A percentile compares a stretch with the other conserved stretches of the same genome.
These are phyloP conservation scores for Zygotorulaspora florentina DNA, from an alignment of 805 yeast species.

Conservation along the genomic window DNA sequence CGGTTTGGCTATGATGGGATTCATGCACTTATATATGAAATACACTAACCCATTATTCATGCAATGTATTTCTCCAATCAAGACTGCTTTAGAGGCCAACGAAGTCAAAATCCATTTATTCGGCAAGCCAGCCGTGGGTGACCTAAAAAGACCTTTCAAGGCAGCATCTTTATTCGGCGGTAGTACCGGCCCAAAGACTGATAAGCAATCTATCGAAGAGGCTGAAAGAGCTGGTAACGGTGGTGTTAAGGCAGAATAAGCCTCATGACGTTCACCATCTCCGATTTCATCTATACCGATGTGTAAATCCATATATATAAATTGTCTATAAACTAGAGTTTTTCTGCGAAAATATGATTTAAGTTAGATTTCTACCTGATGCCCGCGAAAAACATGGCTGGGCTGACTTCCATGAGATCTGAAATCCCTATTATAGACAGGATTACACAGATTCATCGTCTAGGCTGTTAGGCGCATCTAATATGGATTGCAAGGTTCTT, in stretches of 20 bases:
- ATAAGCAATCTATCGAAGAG: slow-evolving; percentile 77
- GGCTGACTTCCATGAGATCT: no score
- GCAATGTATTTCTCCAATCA: slow-evolving; percentile 89
- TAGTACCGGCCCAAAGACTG: slow-evolving; percentile 60
- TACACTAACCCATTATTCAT: slow-evolving; percentile 95
- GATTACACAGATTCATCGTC: no score
- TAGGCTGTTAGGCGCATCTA: neutral
- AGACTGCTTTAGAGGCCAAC: slow-evolving; percentile 84
- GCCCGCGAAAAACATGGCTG: no score
- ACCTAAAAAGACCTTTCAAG: slow-evolving; percentile 94
- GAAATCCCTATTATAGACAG: no score
- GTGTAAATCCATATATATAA: no score
- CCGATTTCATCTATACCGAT: neutral
- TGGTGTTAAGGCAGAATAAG: slow-evolving; percentile 82
- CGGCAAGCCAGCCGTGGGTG: slow-evolving; percentile 79
- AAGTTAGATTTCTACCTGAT: neutral
- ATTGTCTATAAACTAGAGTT: no score
- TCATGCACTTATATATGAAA: slow-evolving; percentile 97
- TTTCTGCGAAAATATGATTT: no score
- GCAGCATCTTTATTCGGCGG: slow-evolving; percentile 65
- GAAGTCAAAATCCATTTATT: slow-evolving; percentile 87
- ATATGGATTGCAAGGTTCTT: slow-evolving; percentile 45
- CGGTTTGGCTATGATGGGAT: slow-evolving; percentile 92
- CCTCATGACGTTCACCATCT: neutral
- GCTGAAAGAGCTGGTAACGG: slow-evolving; percentile 84